phyloP scores from a whole-genome alignment of 208 protist species.

The Leishmania tropica region DNA sequence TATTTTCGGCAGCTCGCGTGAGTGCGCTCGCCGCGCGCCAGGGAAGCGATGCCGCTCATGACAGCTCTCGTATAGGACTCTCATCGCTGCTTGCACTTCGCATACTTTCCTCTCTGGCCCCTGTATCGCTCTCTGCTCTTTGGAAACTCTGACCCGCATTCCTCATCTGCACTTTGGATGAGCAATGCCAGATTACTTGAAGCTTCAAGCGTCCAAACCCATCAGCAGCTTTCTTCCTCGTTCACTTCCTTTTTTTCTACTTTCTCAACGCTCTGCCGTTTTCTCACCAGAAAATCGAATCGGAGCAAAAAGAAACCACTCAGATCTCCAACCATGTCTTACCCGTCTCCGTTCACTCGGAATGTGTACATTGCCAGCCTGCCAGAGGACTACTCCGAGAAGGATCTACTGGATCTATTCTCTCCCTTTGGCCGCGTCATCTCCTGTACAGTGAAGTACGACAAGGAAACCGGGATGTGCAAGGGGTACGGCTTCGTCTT shows the following conservation, averaged over 20 bases:
- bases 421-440: constrained; percentile 66
- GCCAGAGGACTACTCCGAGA: constrained; percentile 70
- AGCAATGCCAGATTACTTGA: not conserved
- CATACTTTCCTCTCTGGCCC: not conserved
- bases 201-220: not conserved
- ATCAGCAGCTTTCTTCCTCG: not conserved
- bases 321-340: constrained; percentile 41
- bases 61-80: no score
- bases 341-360: constrained; percentile 56
- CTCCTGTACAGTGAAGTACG: constrained; percentile 72
- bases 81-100: not conserved
- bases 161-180: not conserved
- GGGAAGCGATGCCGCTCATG: not conserved
- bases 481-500: constrained; percentile 90
- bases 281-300: not conserved
- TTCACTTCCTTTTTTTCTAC: not conserved
- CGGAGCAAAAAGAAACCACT: not conserved
- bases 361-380: constrained; percentile 91
- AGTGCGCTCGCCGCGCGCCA: not conserved
- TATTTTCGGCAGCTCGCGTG: not conserved
- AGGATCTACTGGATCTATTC: constrained; percentile 73
- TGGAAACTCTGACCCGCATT: not conserved
- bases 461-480: constrained; percentile 60
- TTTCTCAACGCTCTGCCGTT: not conserved
- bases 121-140: not conserved